Evolutionary conservation across 148 eudicot species (phyloP).

Genomic region (Diospyros lotus): DNA sequence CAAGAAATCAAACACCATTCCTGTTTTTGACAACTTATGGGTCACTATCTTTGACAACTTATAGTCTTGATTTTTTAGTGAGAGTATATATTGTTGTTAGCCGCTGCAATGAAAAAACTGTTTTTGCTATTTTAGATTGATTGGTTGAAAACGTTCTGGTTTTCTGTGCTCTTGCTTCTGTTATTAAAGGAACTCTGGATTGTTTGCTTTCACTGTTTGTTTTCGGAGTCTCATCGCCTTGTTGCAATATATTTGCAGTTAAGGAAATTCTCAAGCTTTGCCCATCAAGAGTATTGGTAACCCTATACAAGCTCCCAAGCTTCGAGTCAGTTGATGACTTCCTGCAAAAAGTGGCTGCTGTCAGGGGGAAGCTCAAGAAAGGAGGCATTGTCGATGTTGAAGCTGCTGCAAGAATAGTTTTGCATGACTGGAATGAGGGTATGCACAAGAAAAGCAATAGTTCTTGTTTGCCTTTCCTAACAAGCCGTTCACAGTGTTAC

Average conservation of each 20-base stretch:
- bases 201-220: neutral
- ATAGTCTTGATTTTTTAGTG: neutral
- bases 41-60: neutral
- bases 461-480: neutral
- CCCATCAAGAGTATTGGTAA: constrained; percentile 63
- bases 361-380: constrained; percentile 88
- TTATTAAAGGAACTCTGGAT: neutral
- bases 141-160: neutral
- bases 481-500: neutral
- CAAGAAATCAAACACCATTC: too few relatives aligned
- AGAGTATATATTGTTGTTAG: neutral
- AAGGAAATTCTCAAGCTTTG: constrained; percentile 88
- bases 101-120: neutral
- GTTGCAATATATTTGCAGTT: constrained; percentile 40
- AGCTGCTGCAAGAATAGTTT: constrained; percentile 84
- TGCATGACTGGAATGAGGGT: constrained; percentile 99
- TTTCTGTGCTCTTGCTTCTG: too few relatives aligned
- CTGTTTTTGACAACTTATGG: too few relatives aligned
- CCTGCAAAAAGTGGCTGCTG: constrained; percentile 75
- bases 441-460: constrained; percentile 8
- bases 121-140: neutral
- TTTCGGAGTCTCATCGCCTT: neutral
- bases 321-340: constrained; percentile 89
- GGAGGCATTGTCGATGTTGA: constrained; percentile 81
- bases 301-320: constrained; percentile 79